Percentiles rank a stretch among this genome's conserved stretches.
These are phyloP conservation scores for Phytophthora hibernalis DNA, from an alignment of 352 stramenopile species.

Conservation along the genomic window DNA sequence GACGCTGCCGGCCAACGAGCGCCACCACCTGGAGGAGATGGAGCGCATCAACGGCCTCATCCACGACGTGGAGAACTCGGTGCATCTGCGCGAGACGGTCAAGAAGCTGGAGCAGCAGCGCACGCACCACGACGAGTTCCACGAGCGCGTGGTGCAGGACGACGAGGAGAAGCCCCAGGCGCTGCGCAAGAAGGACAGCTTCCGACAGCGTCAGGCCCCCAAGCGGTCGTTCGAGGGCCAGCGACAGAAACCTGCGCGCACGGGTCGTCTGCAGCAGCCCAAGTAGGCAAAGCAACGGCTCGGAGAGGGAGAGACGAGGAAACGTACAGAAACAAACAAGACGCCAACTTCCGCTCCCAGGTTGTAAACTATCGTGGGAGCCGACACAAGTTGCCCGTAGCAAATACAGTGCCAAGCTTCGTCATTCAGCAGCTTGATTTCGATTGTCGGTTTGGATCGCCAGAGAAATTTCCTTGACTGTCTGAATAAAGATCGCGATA, in stretches of 20 bases:
- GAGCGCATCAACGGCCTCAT: slow-evolving; percentile 78
- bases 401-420: neutral
- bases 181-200: slow-evolving; percentile 59
- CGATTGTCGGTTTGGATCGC: too few relatives aligned
- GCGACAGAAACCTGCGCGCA: slow-evolving; percentile 15
- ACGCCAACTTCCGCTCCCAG: neutral
- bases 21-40: slow-evolving; percentile 77
- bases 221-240: slow-evolving; percentile 33
- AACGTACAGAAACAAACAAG: neutral
- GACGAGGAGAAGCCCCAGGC: slow-evolving; percentile 57
- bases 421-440: neutral
- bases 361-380: neutral
- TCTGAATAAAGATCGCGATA: too few relatives aligned
- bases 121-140: slow-evolving; percentile 68
- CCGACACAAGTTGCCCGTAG: neutral
- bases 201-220: slow-evolving; percentile 46
- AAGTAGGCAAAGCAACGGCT: neutral
- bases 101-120: slow-evolving; percentile 67
- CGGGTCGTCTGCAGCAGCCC: slow-evolving; percentile 15
- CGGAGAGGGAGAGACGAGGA: neutral
- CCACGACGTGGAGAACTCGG: slow-evolving; percentile 72
- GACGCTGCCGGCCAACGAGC: slow-evolving; percentile 58
- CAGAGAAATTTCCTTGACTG: too few relatives aligned
- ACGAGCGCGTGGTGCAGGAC: slow-evolving; percentile 58
- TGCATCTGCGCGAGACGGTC: slow-evolving; percentile 68